phyloP scores from a whole-genome alignment of 202 grass and related monocot genomes.

The Eragrostis tef region DNA sequence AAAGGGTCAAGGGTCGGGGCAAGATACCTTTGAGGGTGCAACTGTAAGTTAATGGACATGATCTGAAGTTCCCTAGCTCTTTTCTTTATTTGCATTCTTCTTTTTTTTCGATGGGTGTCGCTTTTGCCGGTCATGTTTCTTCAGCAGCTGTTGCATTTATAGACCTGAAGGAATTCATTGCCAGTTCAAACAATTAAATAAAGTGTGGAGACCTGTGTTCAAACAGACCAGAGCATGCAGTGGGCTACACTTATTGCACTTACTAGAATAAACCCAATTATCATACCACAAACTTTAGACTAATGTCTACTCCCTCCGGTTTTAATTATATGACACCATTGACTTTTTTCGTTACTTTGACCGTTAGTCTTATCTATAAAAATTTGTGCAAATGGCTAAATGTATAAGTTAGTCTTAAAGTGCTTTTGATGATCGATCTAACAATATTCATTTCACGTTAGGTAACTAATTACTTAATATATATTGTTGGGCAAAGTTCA shows the following conservation, averaged over 20 bases:
- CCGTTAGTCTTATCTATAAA: too few species aligned
- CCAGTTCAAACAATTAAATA: not conserved
- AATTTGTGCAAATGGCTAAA: too few species aligned
- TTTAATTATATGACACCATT: too few species aligned
- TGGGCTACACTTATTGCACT: too few species aligned
- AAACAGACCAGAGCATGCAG: not conserved
- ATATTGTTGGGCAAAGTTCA: too few species aligned
- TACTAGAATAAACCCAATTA: not conserved
- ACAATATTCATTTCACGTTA: too few species aligned
- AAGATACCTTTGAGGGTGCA: constrained; percentile 96
- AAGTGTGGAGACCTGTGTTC: not conserved
- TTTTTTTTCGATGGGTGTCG: not conserved
- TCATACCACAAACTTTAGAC: not conserved
- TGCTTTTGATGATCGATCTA: too few species aligned
- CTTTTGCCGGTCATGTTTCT: constrained; percentile 6
- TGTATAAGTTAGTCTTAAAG: too few species aligned
- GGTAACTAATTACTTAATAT: too few species aligned
- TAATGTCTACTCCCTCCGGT: too few species aligned
- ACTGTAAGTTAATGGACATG: constrained; percentile 74
- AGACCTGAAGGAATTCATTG: not conserved
- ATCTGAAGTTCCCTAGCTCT: constrained; percentile 22
- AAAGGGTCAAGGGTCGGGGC: constrained; percentile 82
- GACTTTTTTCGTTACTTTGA: too few species aligned
- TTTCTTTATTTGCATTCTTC: not conserved
- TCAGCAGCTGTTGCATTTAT: constrained; percentile 25